Percentiles rank a stretch among this genome's conserved stretches.
phyloP scores from a whole-genome alignment of 2,329 filamentous ascomycete genomes.

The Clonostachys rhizophaga region DNA sequence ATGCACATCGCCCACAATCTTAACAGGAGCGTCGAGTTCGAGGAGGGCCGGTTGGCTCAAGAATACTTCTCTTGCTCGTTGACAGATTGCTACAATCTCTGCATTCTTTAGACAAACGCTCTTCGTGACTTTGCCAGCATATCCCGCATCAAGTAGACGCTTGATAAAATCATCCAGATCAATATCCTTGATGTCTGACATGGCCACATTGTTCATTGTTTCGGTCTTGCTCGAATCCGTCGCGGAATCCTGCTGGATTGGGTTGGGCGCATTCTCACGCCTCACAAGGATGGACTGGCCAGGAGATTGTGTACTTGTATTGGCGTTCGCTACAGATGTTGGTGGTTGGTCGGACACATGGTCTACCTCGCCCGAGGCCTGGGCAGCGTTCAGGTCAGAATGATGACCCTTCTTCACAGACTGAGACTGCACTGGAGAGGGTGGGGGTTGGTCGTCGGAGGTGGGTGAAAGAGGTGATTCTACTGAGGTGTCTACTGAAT shows the following conservation, averaged over 20 bases:
- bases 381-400: slow-evolving; percentile 68
- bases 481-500: slow-evolving; percentile 33
- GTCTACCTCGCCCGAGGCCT: slow-evolving; percentile 86
- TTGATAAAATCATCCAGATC: slow-evolving; percentile 98
- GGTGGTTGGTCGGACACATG: slow-evolving; percentile 90
- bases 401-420: slow-evolving; percentile 70
- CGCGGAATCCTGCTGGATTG: slow-evolving; percentile 45
- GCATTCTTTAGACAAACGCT: slow-evolving; percentile 96
- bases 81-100: slow-evolving; percentile 91
- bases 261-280: slow-evolving; percentile 67
- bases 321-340: slow-evolving; percentile 55
- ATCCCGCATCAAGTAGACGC: slow-evolving; percentile 87
- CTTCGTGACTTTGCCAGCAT: slow-evolving; percentile 96
- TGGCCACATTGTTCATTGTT: slow-evolving; percentile 57
- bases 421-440: slow-evolving; percentile 80
- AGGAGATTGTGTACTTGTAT: slow-evolving; percentile 60
- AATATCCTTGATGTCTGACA: slow-evolving; percentile 86
- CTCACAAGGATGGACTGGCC: slow-evolving; percentile 88
- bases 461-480: slow-evolving; percentile 25
- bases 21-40: slow-evolving; percentile 90
- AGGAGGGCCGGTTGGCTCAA: slow-evolving; percentile 87
- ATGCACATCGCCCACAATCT: slow-evolving; percentile 96
- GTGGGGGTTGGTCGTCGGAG: slow-evolving; percentile 59
- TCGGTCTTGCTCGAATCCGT: slow-evolving; percentile 38
- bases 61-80: slow-evolving; percentile 82